A percentile compares a stretch with the other conserved stretches of the same genome.
These are phyloP conservation scores for Nothophoma quercina DNA, from an alignment of 2,329 filamentous ascomycete species.

Conservation along the genomic window DNA sequence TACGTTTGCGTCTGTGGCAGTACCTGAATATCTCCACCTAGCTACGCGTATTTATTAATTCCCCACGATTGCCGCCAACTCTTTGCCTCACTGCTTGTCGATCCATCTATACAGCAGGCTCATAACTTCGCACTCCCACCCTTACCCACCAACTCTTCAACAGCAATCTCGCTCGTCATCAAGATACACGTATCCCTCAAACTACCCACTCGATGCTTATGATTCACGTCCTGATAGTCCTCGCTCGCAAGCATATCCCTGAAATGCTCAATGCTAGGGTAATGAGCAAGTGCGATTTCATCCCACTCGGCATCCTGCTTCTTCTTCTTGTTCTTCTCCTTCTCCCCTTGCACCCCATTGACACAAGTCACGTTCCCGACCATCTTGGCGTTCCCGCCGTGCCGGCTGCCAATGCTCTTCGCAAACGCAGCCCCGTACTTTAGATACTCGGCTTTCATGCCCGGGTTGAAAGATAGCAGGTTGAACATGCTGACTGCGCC, in stretches of 20 bases:
- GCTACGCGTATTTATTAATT: no score
- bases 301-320: constrained; percentile 58
- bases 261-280: constrained; percentile 68
- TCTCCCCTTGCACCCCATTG: no score
- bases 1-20: no score
- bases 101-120: no score
- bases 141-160: constrained; percentile 26
- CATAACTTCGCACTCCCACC: constrained; percentile 20
- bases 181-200: constrained; percentile 62
- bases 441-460: constrained; percentile 62
- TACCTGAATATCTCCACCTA: no score
- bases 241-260: constrained; percentile 66
- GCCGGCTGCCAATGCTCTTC: constrained; percentile 57
- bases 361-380: constrained; percentile 61
- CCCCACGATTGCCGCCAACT: no score
- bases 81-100: no score
- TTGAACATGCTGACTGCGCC: constrained; percentile 70
- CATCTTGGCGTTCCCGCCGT: constrained; percentile 68
- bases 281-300: constrained; percentile 70
- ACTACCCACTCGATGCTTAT: constrained; percentile 59
- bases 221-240: constrained; percentile 67
- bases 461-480: constrained; percentile 64
- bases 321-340: no score
- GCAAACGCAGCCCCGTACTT: constrained; percentile 65
- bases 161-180: constrained; percentile 61